phyloP scores from a whole-genome alignment of 78 protist genomes.

The Dictyostelium brefeldianum region DNA sequence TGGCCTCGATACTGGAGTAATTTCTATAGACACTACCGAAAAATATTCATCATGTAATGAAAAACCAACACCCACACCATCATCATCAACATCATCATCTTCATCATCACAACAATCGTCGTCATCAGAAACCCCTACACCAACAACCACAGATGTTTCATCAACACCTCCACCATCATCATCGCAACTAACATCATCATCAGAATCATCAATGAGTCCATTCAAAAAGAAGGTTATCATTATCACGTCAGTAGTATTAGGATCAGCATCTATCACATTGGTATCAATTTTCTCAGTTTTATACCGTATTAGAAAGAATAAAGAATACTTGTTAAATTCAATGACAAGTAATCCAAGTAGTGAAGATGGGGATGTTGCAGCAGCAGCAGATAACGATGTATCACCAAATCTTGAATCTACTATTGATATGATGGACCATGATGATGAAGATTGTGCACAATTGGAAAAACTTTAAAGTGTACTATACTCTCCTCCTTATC shows the following conservation, averaged over 20 bases:
- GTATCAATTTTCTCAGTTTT: not conserved
- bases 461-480: not conserved
- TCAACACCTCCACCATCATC: not conserved
- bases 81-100: not conserved
- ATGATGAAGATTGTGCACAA: constrained; percentile 11
- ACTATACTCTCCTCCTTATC: not conserved
- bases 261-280: not conserved
- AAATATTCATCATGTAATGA: not conserved
- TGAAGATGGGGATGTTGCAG: not conserved
- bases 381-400: constrained; percentile 8
- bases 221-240: not conserved
- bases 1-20: too few relatives aligned
- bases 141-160: not conserved
- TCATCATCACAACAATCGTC: not conserved
- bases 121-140: too few relatives aligned
- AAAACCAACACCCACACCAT: not conserved
- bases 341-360: not conserved
- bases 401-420: constrained; percentile 16
- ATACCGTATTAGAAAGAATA: not conserved
- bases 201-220: not conserved
- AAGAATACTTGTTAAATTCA: not conserved
- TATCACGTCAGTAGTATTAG: not conserved
- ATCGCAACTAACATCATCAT: not conserved
- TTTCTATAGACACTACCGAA: not conserved
- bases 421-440: not conserved